Conservation (phyloP, 2,329 filamentous ascomycete species). For the Neonectria coccinea region DNA sequence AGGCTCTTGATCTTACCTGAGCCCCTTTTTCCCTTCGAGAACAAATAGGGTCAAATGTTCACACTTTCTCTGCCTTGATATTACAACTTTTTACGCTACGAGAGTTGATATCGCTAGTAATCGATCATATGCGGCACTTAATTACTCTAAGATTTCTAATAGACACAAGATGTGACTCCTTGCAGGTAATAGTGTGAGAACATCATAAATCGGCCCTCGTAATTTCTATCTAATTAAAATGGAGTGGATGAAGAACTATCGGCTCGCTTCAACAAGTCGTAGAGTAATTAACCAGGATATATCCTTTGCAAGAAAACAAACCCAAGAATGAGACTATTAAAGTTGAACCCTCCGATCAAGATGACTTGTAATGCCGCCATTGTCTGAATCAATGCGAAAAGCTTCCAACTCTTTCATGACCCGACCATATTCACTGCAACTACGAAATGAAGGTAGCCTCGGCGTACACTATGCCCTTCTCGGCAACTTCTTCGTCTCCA, state of each 20-base stretch:
- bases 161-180: too few relatives aligned
- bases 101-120: too few relatives aligned
- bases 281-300: neutral
- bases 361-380: neutral
- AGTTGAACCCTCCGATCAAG: neutral
- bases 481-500: slow-evolving; percentile 81
- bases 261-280: neutral
- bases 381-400: neutral
- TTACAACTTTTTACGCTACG: too few relatives aligned
- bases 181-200: neutral
- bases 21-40: too few relatives aligned
- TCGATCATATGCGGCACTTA: too few relatives aligned
- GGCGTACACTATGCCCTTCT: slow-evolving; percentile 82
- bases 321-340: neutral
- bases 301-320: neutral
- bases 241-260: neutral
- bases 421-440: slow-evolving; percentile 24
- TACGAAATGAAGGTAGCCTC: slow-evolving; percentile 96
- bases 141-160: too few relatives aligned
- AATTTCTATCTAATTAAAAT: neutral
- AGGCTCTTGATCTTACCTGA: too few relatives aligned
- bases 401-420: neutral
- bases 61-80: too few relatives aligned
- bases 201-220: neutral
- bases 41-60: too few relatives aligned